Conservation (phyloP, 805 yeast species). For the Spathaspora hagerdaliae region DNA sequence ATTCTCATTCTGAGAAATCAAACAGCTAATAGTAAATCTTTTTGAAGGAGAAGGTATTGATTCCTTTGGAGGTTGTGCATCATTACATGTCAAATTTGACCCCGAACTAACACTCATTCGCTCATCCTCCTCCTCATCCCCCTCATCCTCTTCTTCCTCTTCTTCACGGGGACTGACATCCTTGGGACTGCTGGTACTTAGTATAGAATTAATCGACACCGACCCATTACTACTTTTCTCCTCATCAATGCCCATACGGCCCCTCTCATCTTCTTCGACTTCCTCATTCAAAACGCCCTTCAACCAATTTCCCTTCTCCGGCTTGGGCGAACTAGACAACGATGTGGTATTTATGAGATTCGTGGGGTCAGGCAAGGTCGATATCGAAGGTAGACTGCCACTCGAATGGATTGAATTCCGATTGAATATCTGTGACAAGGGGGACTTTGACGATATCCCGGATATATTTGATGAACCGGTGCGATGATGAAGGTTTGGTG, state of each 20-base stretch:
- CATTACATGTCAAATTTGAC: background rate
- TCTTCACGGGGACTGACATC: background rate
- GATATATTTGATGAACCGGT: conserved; percentile 5
- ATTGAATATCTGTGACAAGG: conserved; percentile 3
- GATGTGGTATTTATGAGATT: background rate
- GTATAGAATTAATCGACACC: background rate
- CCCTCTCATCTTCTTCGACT: conserved; percentile 1
- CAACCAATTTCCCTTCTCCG: conserved; percentile 16
- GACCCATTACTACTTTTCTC: background rate
- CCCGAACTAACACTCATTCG: background rate
- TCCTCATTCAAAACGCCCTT: conserved; percentile 26
- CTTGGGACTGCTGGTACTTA: background rate
- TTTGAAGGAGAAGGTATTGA: conserved; percentile 8
- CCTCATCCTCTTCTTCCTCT: conserved; percentile 1
- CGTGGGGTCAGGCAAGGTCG: background rate
- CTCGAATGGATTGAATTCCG: background rate
- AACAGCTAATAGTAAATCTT: conserved; percentile 28
- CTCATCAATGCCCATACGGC: background rate
- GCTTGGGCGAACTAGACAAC: conserved; percentile 3
- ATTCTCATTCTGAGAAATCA: conserved; percentile 24
- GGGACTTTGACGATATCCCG: conserved; percentile 3
- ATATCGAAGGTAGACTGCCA: conserved; percentile 5
- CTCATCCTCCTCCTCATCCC: conserved; percentile 1
- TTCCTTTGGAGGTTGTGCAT: background rate
- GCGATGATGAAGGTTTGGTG: conserved; percentile 3